Percentiles rank a stretch among this genome's conserved stretches.
These are phyloP conservation scores for Skeletonema potamos DNA, from an alignment of 108 stramenopile genomes.

Conservation along the genomic window DNA sequence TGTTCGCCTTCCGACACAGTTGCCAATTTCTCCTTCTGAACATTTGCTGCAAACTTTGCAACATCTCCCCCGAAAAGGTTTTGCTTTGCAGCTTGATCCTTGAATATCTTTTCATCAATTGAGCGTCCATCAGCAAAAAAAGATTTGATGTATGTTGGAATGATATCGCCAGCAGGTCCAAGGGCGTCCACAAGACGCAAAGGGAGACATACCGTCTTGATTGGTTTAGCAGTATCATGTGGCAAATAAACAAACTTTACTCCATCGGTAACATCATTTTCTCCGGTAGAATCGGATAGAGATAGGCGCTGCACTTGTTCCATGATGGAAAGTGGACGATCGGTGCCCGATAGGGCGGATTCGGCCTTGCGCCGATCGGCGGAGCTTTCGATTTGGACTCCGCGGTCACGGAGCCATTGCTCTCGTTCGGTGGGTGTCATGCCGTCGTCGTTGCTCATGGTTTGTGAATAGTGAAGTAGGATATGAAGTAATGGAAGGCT, in stretches of 20 bases:
- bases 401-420: constrained; percentile 70
- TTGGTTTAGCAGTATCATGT: constrained; percentile 63
- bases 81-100: constrained; percentile 61
- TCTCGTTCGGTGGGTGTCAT: constrained; percentile 72
- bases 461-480: no score
- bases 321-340: constrained; percentile 8
- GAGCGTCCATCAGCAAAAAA: constrained; percentile 59
- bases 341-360: constrained; percentile 11
- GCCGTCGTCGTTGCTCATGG: constrained; percentile 38
- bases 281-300: constrained; percentile 11
- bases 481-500: no score
- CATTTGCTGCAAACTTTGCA: constrained; percentile 20
- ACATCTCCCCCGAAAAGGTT: constrained; percentile 45
- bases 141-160: constrained; percentile 58
- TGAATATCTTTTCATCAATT: constrained; percentile 62
- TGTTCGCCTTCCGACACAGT: constrained; percentile 27
- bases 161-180: constrained; percentile 48
- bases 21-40: not conserved
- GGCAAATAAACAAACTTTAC: constrained; percentile 65
- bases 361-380: constrained; percentile 22
- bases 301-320: constrained; percentile 9
- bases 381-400: constrained; percentile 51
- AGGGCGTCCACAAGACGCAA: constrained; percentile 2
- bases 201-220: constrained; percentile 49
- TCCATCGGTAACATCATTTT: constrained; percentile 12